These are phyloP conservation scores for Zygotorulaspora danielsina DNA, from an alignment of 805 yeast species.

Conservation along the genomic window DNA sequence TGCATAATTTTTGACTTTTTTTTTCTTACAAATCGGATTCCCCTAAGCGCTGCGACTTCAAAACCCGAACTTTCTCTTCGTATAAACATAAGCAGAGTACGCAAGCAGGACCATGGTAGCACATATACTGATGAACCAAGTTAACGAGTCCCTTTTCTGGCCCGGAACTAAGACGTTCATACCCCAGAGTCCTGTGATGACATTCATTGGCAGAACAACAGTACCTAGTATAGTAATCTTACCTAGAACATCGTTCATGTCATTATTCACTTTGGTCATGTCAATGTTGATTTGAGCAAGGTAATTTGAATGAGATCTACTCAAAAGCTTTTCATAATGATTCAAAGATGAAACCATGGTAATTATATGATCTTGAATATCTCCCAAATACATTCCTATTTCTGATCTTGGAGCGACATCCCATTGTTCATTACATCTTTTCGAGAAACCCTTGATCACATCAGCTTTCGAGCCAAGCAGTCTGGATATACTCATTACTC, in stretches of 20 bases:
- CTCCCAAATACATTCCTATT: conserved; percentile 92
- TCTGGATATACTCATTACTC: conserved; percentile 86
- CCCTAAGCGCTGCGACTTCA: conserved; percentile 5
- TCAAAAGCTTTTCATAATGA: conserved; percentile 89
- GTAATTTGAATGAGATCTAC: conserved; percentile 93
- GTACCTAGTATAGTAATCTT: conserved; percentile 92
- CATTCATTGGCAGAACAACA: conserved; percentile 89
- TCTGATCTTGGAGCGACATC: conserved; percentile 75
- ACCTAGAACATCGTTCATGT: conserved; percentile 93
- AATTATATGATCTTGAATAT: conserved; percentile 94
- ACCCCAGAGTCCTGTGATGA: conserved; percentile 97
- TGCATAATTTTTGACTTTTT: not conserved
- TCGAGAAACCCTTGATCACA: conserved; percentile 93
- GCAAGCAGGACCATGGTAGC: conserved; percentile 47
- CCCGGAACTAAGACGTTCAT: conserved; percentile 98
- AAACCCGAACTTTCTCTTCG: conserved; percentile 43
- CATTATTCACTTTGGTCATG: conserved; percentile 95
- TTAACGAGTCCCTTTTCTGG: conserved; percentile 57
- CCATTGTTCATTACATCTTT: conserved; percentile 83
- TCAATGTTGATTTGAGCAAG: conserved; percentile 95
- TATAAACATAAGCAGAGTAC: conserved; percentile 44
- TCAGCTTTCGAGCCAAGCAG: conserved; percentile 91
- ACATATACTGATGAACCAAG: conserved; percentile 61
- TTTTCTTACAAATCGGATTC: not conserved
- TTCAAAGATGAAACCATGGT: conserved; percentile 95